phyloP scores from a whole-genome alignment of 306 rosid genomes.

The Lathyrus tuberosus region DNA sequence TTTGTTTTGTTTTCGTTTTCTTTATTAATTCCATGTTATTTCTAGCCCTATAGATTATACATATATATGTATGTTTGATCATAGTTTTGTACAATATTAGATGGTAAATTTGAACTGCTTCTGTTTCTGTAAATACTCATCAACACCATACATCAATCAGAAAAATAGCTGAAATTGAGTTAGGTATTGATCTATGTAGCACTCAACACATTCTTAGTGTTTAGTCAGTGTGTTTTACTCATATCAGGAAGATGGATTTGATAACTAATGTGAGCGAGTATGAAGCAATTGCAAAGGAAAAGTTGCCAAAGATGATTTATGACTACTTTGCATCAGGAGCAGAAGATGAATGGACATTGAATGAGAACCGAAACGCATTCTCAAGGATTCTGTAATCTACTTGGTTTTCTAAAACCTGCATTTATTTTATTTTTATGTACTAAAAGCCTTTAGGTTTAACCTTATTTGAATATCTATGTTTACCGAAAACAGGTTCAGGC shows the following conservation, averaged over 20 bases:
- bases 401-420: too few species aligned
- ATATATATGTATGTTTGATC: background rate
- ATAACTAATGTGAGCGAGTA: conserved; percentile 86
- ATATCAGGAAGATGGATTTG: conserved; percentile 32
- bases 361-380: conserved; percentile 80
- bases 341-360: conserved; percentile 92
- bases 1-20: background rate
- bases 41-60: background rate
- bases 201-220: too few species aligned
- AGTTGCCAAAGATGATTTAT: conserved; percentile 81
- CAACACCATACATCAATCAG: background rate
- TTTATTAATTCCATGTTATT: background rate
- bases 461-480: background rate
- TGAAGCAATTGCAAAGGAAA: conserved; percentile 84
- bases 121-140: background rate
- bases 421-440: background rate
- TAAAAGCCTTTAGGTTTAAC: background rate
- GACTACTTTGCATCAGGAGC: conserved; percentile 95
- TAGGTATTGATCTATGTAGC: too few species aligned
- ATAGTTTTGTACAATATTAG: background rate
- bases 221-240: too few species aligned
- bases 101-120: background rate
- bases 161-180: background rate
- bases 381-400: conserved; percentile 79
- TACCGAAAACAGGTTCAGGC: conserved; percentile 67